Evolutionary conservation across 306 rosid species (phyloP), one percentile per base, ranked within the genome.

Genomic region (Rosa lucieae): DNA sequence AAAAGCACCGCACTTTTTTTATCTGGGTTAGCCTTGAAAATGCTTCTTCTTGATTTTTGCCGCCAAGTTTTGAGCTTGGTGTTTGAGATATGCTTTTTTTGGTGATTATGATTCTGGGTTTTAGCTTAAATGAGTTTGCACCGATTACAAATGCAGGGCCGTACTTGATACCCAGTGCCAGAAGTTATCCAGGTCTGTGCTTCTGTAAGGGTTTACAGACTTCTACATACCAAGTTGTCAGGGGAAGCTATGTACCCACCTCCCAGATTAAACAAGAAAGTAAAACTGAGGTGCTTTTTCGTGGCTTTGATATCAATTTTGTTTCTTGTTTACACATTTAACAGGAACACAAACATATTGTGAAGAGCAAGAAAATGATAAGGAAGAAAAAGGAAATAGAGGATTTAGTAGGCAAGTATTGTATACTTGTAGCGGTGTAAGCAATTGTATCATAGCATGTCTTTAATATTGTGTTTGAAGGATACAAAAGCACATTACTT

Each of bases 181-280:
- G 88, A 70, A 49, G 70, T 78, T 87, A 58, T 76, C 88, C 93
- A 0, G 69, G 63, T 21, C 77, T 67, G n/a, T 84, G 73, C 84
- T 67, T 87, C 46, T 88, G 89, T 79, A 90, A 82, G 76, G 83
- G 63, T 78, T 77, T 95, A 53, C 99, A 95, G 81, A 91, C 90
- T 77, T 78, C 56, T 53, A 82, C 97, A 5, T 95, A 91, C 73
- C 90, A 92, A 84, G 89, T 86, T 83, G 89, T 93, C 69, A 89
- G 88, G 59, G 96, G 90, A 77, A 95, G 99, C 87, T 92, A 90
- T 58, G 83, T 88, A 69, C 94, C 93, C 59, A 65, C 84, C 44
- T 23, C 76, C 21, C 79, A 80, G 71, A 49, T 77, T 43, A 80
- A 83, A 75, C 71, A 52, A 67, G 93, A 82, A 71, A 91, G 70